These are phyloP conservation scores for Peronospora farinosa DNA, from an alignment of 352 stramenopile genomes.

Conservation along the genomic window DNA sequence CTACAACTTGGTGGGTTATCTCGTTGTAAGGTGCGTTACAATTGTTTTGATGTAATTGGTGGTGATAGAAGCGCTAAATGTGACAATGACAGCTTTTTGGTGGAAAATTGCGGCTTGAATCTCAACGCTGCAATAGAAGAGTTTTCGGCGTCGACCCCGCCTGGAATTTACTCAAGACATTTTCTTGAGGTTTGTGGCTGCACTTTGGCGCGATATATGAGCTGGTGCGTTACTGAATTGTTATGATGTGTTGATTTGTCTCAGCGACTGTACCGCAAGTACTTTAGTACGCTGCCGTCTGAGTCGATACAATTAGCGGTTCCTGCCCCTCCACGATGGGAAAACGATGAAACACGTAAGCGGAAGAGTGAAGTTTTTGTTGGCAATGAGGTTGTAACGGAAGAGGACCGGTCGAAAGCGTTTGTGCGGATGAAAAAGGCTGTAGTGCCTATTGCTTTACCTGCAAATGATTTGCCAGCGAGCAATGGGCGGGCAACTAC, in stretches of 20 bases:
- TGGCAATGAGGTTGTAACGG: constrained; percentile 58
- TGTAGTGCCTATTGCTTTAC: not conserved
- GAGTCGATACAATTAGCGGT: constrained; percentile 39
- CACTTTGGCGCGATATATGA: not conserved
- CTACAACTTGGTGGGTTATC: constrained; percentile 74
- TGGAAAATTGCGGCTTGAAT: constrained; percentile 57
- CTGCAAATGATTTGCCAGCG: constrained; percentile 19
- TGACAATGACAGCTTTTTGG: constrained; percentile 45
- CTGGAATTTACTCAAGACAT: constrained; percentile 59
- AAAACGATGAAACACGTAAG: constrained; percentile 38
- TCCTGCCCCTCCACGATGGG: constrained; percentile 60
- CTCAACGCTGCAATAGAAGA: constrained; percentile 64
- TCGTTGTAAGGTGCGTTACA: constrained; percentile 54
- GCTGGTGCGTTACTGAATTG: constrained; percentile 2
- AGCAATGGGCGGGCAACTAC: constrained; percentile 25
- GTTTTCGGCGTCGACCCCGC: constrained; percentile 42
- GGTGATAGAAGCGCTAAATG: constrained; percentile 2
- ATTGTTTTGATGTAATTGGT: not conserved
- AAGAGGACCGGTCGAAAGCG: constrained; percentile 49
- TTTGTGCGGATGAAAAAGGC: constrained; percentile 51
- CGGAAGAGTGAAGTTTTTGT: constrained; percentile 34
- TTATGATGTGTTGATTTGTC: constrained; percentile 9
- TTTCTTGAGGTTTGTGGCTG: constrained; percentile 53
- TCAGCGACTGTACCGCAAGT: constrained; percentile 72
- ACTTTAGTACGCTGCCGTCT: constrained; percentile 61